These are phyloP conservation scores for Malassezia equina DNA, from an alignment of 1,284 basidiomycete genomes.

Conservation along the genomic window DNA sequence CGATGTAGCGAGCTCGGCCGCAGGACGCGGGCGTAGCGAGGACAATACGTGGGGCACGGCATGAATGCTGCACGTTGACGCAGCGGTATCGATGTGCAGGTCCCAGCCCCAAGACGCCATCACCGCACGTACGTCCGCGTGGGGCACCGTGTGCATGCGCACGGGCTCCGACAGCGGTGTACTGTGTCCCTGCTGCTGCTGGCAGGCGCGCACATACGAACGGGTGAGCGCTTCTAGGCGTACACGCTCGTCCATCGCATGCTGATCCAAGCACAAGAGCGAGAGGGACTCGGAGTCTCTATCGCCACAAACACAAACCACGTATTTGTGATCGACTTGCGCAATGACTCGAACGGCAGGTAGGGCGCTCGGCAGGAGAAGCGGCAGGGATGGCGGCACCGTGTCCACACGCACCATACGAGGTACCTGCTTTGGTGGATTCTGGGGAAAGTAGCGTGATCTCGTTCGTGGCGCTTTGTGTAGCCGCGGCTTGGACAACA, in stretches of 20 bases:
- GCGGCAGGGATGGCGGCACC: not conserved
- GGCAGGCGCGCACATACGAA: constrained; percentile 54
- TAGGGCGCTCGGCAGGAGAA: not conserved
- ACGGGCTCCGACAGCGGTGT: not conserved
- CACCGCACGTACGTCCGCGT: not conserved
- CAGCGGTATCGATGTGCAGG: not conserved
- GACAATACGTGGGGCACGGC: not conserved
- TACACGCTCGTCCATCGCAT: constrained; percentile 85
- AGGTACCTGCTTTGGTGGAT: not conserved
- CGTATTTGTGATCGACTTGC: constrained; percentile 80
- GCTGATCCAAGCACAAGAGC: constrained; percentile 78
- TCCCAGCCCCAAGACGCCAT: constrained; percentile 1
- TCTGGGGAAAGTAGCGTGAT: not conserved
- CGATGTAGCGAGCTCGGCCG: not conserved
- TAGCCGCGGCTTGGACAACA: not conserved
- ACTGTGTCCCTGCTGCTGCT: not conserved
- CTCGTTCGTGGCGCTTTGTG: not conserved
- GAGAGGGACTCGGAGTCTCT: constrained; percentile 20
- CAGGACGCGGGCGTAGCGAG: not conserved
- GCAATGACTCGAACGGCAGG: constrained; percentile 52
- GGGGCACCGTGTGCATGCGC: not conserved
- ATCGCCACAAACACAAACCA: constrained; percentile 56
- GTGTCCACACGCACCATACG: not conserved
- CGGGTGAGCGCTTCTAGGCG: constrained; percentile 69
- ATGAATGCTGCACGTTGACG: not conserved